Evolutionary conservation across 1,139 yeast genomes (phyloP).

Genomic region (Kodamaea derodonti): DNA sequence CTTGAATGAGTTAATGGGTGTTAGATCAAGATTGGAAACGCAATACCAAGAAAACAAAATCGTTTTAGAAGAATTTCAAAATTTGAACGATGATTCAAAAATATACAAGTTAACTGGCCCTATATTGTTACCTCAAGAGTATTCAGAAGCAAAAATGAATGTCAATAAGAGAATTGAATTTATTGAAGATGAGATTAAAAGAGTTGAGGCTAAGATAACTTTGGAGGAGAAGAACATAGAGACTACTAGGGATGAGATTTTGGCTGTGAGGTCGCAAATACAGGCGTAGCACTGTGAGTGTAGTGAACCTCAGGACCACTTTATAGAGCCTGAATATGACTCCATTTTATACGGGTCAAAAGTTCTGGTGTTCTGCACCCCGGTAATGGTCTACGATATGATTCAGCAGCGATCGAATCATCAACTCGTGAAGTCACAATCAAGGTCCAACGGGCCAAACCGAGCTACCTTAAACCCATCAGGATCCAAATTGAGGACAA

Average conservation of each 20-base stretch:
- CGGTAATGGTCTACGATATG: too few relatives aligned
- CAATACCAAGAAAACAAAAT: slow-evolving; percentile 88
- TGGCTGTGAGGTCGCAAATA: slow-evolving; percentile 17
- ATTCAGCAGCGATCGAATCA: too few relatives aligned
- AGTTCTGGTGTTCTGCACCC: too few relatives aligned
- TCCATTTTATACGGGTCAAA: too few relatives aligned
- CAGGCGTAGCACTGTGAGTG: slow-evolving; percentile 4
- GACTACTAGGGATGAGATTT: slow-evolving; percentile 43
- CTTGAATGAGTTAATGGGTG: slow-evolving; percentile 47
- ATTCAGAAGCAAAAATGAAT: slow-evolving; percentile 72
- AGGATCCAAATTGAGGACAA: too few relatives aligned
- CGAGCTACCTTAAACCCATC: too few relatives aligned
- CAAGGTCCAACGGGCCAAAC: too few relatives aligned
- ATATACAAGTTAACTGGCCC: slow-evolving; percentile 91
- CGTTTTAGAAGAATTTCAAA: slow-evolving; percentile 76
- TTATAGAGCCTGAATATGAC: too few relatives aligned
- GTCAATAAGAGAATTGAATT: slow-evolving; percentile 87
- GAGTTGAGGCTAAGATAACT: slow-evolving; percentile 60
- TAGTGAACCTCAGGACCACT: too few relatives aligned
- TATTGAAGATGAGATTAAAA: slow-evolving; percentile 68
- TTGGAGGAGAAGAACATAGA: slow-evolving; percentile 51
- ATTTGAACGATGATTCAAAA: slow-evolving; percentile 57
- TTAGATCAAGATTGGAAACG: slow-evolving; percentile 70
- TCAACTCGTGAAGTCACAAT: too few relatives aligned
- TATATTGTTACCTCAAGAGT: slow-evolving; percentile 84